Percentiles rank a stretch among this genome's conserved stretches.
These are phyloP conservation scores for Apiotrichum veenhuisii DNA, from an alignment of 1,284 basidiomycete species.

Conservation along the genomic window DNA sequence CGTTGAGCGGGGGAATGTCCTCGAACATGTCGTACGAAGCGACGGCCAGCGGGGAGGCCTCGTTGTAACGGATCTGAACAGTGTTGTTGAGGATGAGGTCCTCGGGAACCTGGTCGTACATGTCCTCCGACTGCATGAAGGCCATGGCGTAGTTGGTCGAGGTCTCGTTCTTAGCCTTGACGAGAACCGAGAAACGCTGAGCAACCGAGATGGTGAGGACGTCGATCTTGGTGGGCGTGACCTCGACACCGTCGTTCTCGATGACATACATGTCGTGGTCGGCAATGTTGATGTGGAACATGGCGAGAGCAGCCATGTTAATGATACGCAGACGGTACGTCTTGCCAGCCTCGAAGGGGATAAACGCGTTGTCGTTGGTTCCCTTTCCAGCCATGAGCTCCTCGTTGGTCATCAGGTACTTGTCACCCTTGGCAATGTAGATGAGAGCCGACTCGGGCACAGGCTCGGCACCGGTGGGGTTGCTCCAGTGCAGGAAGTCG, in stretches of 20 bases:
- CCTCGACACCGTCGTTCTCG: conserved; percentile 81
- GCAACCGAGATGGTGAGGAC: conserved; percentile 72
- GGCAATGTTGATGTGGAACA: conserved; percentile 84
- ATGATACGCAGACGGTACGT: conserved; percentile 68
- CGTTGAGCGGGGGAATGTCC: conserved; percentile 39
- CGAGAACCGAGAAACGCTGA: conserved; percentile 89
- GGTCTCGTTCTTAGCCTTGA: conserved; percentile 82
- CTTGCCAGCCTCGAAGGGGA: conserved; percentile 74
- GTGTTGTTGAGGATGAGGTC: conserved; percentile 74
- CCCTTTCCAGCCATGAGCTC: conserved; percentile 56
- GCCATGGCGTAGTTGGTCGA: conserved; percentile 80
- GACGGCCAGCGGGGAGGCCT: conserved; percentile 26
- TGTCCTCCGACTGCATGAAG: conserved; percentile 72
- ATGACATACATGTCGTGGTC: conserved; percentile 88
- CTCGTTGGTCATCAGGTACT: conserved; percentile 58
- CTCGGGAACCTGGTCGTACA: conserved; percentile 73
- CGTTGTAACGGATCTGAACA: conserved; percentile 65
- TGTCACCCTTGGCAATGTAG: conserved; percentile 70
- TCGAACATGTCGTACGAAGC: conserved; percentile 6
- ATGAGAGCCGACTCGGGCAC: conserved; percentile 79
- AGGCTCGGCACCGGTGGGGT: conserved; percentile 82
- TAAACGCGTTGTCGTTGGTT: conserved; percentile 66
- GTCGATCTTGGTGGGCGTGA: conserved; percentile 66
- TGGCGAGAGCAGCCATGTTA: conserved; percentile 60
- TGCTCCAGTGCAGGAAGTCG: conserved; percentile 66